Conservation (phyloP, 2,329 filamentous ascomycete species). For the Xylaria polymorpha region DNA sequence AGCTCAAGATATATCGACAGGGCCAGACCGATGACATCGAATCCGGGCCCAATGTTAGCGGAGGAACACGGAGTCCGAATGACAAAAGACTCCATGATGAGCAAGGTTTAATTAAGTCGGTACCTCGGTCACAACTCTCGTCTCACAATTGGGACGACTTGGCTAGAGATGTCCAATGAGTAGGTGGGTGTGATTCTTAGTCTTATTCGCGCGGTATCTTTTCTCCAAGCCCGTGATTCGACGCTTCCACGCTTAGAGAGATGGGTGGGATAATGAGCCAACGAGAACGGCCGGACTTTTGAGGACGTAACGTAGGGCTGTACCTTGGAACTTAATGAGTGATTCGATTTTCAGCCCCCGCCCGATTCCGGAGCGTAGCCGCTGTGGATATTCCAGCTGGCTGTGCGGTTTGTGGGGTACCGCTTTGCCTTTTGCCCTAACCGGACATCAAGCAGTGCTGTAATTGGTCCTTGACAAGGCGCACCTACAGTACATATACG, state of each 20-base stretch:
- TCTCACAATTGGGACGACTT: slow-evolving; percentile 9
- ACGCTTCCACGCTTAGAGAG: background rate
- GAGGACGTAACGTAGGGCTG: background rate
- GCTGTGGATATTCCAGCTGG: slow-evolving; percentile 24
- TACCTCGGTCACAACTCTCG: background rate
- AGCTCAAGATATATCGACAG: slow-evolving; percentile 95
- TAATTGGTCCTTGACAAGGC: slow-evolving; percentile 20
- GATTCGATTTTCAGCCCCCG: slow-evolving; percentile 30
- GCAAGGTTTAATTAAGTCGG: background rate
- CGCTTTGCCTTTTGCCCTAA: slow-evolving; percentile 19
- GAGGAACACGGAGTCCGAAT: slow-evolving; percentile 92
- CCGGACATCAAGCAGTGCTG: slow-evolving; percentile 19
- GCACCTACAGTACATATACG: background rate
- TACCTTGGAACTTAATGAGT: background rate
- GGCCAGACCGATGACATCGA: slow-evolving; percentile 96
- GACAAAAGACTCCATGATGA: slow-evolving; percentile 68
- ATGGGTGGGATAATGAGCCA: background rate
- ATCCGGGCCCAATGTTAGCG: slow-evolving; percentile 96
- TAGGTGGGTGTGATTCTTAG: background rate
- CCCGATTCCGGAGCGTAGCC: slow-evolving; percentile 33
- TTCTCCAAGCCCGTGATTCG: background rate
- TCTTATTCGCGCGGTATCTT: background rate
- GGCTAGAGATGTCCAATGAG: background rate
- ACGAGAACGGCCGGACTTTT: slow-evolving; percentile 1
- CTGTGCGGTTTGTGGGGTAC: slow-evolving; percentile 6